Conservation (phyloP, 768 basidiomycete genomes). For the Lactifluus pinguis region DNA sequence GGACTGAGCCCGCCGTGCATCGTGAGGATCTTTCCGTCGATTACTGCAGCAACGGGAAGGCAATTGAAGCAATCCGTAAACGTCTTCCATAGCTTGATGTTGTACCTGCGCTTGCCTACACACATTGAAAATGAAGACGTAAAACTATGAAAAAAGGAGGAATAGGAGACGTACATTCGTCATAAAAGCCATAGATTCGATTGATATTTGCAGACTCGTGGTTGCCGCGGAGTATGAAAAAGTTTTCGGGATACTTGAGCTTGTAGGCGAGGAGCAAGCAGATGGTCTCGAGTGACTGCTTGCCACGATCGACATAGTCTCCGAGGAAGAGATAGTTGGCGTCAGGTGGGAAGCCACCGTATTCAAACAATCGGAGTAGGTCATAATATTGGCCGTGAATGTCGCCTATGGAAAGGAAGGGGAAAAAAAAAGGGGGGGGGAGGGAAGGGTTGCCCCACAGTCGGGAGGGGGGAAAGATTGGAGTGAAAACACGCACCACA, state of each 20-base stretch:
- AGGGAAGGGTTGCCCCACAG: too few species aligned
- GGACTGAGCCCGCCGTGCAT: conserved; percentile 98
- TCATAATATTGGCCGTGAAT: conserved; percentile 99
- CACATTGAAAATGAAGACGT: conserved; percentile 14
- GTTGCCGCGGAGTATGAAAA: conserved; percentile 97
- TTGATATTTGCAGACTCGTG: conserved; percentile 99
- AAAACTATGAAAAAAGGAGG: conserved; percentile 26
- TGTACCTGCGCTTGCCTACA: conserved; percentile 96
- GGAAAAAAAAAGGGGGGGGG: too few species aligned
- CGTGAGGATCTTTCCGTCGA: conserved; percentile 99
- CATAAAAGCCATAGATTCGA: conserved; percentile 98
- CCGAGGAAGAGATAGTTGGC: conserved; percentile 99
- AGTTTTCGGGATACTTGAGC: conserved; percentile 99
- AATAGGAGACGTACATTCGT: conserved; percentile 61
- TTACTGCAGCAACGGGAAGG: conserved; percentile 95
- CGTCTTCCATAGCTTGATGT: conserved; percentile 99
- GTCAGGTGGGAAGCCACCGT: conserved; percentile 98
- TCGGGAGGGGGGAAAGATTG: too few species aligned
- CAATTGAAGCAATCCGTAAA: conserved; percentile 99
- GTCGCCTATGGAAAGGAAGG: conserved; percentile 52
- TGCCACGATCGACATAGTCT: conserved; percentile 98
- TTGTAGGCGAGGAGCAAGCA: conserved; percentile 98
- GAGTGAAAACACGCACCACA: conserved; percentile 57
- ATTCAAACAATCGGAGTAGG: conserved; percentile 93
- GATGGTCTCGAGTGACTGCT: conserved; percentile 97